Evolutionary conservation across 495 filamentous ascomycete species (phyloP), one percentile per base, ranked within the genome.

Genomic region (Aspergillus hancockii): DNA sequence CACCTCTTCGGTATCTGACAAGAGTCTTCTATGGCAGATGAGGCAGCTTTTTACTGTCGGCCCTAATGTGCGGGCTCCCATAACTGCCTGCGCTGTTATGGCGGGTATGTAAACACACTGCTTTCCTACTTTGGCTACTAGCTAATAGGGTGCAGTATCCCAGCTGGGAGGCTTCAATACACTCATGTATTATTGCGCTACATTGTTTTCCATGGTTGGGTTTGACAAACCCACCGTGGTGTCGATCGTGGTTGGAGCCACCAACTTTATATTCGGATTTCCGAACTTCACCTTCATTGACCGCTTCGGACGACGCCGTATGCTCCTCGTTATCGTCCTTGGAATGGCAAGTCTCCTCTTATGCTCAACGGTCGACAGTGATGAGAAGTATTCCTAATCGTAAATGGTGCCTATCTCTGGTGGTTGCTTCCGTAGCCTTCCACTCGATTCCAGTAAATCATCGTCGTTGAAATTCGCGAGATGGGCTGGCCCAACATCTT

Each of bases 181-280:
- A 0, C 63, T 80, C 12, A 76, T 80, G 70, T 77, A 78, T 61
- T 81, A 81, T 61, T 79, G 75, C 0, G 69, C 77, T 1, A 83
- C 79, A 0, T 72, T 83, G 0, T 83, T 83, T 53, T 69, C 75
- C 14, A 69, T 77, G 6, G 81, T 83, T 16, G 81, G 81, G 13
- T 82, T 83, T 59, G 60, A 66, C 28, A 78, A 81, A 40, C 73
- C 79, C 2, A 75, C 76, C 0, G 76, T 79, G 8, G 80, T 83
- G 3, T 75, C 74, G 12, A 72, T 75, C 13, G 73, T 80, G 34
- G 73, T 83, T 47, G 79, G 75, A 7, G 80, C 63, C 6, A 81
- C 78, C 3, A 83, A 83, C 61, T 82, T 82, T 61, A 38, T 83
- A 54, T 77, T 83, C 55, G 77, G 71, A 13, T 75, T 72, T 49